Conservation (phyloP, 495 filamentous ascomycete genomes). For the Tuber melanosporum region DNA sequence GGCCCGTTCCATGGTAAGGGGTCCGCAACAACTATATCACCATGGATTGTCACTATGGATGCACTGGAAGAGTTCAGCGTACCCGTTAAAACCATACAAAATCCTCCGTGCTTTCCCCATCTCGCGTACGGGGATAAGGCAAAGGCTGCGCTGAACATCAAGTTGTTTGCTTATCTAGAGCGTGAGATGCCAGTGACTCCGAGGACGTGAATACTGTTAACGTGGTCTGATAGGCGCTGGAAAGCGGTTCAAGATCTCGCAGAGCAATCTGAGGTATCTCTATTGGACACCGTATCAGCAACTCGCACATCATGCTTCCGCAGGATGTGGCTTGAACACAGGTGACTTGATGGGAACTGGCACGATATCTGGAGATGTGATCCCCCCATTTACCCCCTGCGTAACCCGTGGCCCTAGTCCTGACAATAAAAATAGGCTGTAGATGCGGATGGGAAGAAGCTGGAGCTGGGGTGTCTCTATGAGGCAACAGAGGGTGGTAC, state of each 20-base stretch:
- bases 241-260: conserved; percentile 53
- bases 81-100: conserved; percentile 2
- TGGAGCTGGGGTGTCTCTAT: conserved; percentile 63
- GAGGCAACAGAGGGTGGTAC: conserved; percentile 57
- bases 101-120: background rate
- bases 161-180: background rate
- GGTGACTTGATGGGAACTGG: conserved; percentile 85
- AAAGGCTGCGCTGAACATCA: background rate
- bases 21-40: conserved; percentile 75
- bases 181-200: background rate
- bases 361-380: conserved; percentile 63
- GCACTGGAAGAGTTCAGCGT: conserved; percentile 66
- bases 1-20: conserved; percentile 87
- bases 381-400: background rate
- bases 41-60: conserved; percentile 82
- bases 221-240: background rate
- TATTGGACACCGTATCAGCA: conserved; percentile 66
- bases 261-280: conserved; percentile 62
- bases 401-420: background rate
- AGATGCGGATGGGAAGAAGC: conserved; percentile 46
- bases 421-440: background rate
- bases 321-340: conserved; percentile 69
- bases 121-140: background rate
- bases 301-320: conserved; percentile 80
- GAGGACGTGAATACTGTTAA: background rate